phyloP scores from a whole-genome alignment of 305 asterid genomes.

The Andrographis paniculata region DNA sequence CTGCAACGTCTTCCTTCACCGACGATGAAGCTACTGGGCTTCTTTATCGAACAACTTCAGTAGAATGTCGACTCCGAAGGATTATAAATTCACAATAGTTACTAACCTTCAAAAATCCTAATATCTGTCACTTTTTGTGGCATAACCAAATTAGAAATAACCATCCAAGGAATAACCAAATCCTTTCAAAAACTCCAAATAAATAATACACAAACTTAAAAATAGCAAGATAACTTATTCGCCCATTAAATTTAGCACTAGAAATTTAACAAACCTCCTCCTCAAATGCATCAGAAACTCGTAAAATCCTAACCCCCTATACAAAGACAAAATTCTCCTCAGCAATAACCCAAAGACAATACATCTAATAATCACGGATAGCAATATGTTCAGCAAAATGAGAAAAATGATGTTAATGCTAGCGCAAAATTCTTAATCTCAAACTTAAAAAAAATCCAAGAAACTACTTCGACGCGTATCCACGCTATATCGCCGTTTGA shows the following conservation, averaged over 20 bases:
- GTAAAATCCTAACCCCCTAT: neutral
- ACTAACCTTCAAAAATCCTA: no score
- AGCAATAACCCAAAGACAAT: neutral
- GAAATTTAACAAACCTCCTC: neutral
- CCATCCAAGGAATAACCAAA: neutral
- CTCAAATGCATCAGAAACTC: conserved; percentile 2
- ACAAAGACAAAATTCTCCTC: neutral
- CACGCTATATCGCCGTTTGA: neutral
- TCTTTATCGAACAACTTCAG: no score
- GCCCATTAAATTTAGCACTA: neutral
- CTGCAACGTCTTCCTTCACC: no score
- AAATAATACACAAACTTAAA: neutral
- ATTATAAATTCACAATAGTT: no score
- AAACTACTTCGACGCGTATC: neutral
- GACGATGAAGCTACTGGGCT: no score
- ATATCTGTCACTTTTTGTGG: no score
- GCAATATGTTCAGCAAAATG: neutral
- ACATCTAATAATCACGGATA: neutral
- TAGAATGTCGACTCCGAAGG: no score
- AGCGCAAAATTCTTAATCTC: conserved; percentile 2
- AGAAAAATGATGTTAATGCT: conserved; percentile 10
- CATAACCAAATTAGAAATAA: no score
- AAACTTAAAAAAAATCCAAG: no score
- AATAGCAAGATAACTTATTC: neutral
- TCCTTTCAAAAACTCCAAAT: neutral